Evolutionary conservation across 352 stramenopile genomes (phyloP).

Genomic region (Thalassiosira sp.): DNA sequence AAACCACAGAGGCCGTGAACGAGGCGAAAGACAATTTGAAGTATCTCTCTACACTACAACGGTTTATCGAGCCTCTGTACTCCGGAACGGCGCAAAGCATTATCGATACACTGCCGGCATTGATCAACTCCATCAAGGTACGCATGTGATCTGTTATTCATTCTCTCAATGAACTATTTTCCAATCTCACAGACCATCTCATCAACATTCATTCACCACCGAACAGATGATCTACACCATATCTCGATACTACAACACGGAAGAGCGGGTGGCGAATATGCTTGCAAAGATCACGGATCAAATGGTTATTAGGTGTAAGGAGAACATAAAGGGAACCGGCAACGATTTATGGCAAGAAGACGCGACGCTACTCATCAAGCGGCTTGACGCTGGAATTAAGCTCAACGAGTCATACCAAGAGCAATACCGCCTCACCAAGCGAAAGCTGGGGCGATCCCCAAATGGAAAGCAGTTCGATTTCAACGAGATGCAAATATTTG

Average conservation of each 20-base stretch:
- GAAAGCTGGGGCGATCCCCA: conserved; percentile 92
- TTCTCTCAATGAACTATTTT: conserved; percentile 7
- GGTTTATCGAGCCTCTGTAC: conserved; percentile 90
- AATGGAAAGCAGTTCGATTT: conserved; percentile 99
- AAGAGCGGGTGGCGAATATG: conserved; percentile 94
- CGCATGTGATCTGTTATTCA: conserved; percentile 6
- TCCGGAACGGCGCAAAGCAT: conserved; percentile 94
- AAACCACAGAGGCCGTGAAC: conserved; percentile 96
- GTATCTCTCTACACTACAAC: conserved; percentile 97
- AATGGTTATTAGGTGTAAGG: conserved; percentile 98
- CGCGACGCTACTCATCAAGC: conserved; percentile 91
- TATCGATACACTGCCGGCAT: conserved; percentile 95
- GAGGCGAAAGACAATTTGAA: conserved; percentile 99
- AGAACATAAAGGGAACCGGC: conserved; percentile 85
- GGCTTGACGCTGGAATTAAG: conserved; percentile 95
- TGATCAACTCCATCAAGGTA: conserved; percentile 98
- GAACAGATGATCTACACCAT: conserved; percentile 97
- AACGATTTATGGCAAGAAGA: conserved; percentile 94
- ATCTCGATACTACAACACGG: conserved; percentile 98
- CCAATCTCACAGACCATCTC: background rate
- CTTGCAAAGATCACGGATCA: conserved; percentile 98
- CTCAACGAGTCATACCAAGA: conserved; percentile 98
- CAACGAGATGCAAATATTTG: conserved; percentile 98
- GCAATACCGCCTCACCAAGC: conserved; percentile 95
- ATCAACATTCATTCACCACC: conserved; percentile 7